Base-by-base conservation (phyloP, 163 green algal species). In the Smithsoniella earleae region DNA sequence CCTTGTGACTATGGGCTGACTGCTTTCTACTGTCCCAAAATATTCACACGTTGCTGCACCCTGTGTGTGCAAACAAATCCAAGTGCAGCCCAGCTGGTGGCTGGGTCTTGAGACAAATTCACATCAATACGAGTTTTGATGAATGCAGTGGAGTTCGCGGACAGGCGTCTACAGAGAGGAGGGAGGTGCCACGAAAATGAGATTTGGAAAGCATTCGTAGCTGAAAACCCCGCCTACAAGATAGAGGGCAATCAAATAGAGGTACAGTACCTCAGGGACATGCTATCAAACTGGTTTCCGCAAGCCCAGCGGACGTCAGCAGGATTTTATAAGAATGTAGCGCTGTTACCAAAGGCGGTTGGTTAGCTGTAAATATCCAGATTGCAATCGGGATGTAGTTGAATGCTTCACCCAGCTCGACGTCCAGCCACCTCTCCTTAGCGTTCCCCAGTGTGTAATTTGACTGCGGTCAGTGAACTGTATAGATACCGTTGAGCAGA, bases 161-260 rank as follows among this genome's bases (percentile, higher is more conserved):
- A 88, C 20, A 62, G 62, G 46, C 54, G 72, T 20, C 78, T 95
- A 36, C 76, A 84, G 73, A 80, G 78, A 0, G 62, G 44, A 3
- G 89, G 89, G 3, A 74, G 82, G 31, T 89, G 83, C 77, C 86
- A 92, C 58, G 85, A 93, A 76, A 85, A 54, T 13, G 87, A 92
- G n/a, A 76, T 93, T 10, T 81, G 76, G 49, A 40, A 37, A 0
- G 81, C 79, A 0, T 90, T 90, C 75, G 65, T 78, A 2, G 62
- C 36, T 36, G 58, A 55, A 20, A 76, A 46, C 20, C 64, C 55
- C 8, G 69, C 77, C 31, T 90, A 87, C 55, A 77, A 83, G 44
- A 73, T 20, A 54, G 69, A 73, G 2, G 22, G 10, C 18, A 81
- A 89, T 30, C 75, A 69, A 18, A 52, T 90, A 13, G 37, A 66